Conservation (phyloP, 2,329 filamentous ascomycete species). For the Xylariomycetidae sp. region DNA sequence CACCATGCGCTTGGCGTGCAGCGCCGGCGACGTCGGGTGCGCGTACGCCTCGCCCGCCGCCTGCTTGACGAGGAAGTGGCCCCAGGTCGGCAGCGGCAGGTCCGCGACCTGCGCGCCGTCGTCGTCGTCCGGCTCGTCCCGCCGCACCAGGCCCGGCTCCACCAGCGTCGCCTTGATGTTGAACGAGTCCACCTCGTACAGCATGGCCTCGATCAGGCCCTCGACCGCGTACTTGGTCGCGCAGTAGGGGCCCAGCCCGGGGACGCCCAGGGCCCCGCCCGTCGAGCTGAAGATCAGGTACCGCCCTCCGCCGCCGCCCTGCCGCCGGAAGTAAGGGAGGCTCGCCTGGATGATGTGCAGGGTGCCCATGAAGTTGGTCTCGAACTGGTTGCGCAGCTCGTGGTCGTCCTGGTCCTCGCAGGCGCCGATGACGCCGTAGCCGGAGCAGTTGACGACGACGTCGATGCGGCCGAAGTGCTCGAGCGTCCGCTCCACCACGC, state of each 20-base stretch:
- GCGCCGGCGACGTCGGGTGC: slow-evolving; percentile 71
- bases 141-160: slow-evolving; percentile 80
- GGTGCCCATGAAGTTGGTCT: slow-evolving; percentile 96
- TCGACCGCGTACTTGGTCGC: slow-evolving; percentile 97
- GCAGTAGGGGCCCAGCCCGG: slow-evolving; percentile 88
- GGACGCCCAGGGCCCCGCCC: slow-evolving; percentile 86
- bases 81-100: slow-evolving; percentile 78
- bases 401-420: slow-evolving; percentile 97
- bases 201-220: slow-evolving; percentile 90
- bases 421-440: slow-evolving; percentile 90
- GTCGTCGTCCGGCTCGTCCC: slow-evolving; percentile 67
- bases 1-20: slow-evolving; percentile 85
- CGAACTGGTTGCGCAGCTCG: slow-evolving; percentile 92
- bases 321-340: slow-evolving; percentile 79
- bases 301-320: slow-evolving; percentile 62
- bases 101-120: too few relatives aligned
- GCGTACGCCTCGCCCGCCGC: slow-evolving; percentile 78
- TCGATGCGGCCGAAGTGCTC: slow-evolving; percentile 77
- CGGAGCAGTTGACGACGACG: slow-evolving; percentile 88
- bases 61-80: slow-evolving; percentile 90
- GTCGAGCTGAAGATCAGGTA: slow-evolving; percentile 96
- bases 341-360: slow-evolving; percentile 88
- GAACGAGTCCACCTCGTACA: slow-evolving; percentile 89
- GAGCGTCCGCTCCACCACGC: slow-evolving; percentile 66
- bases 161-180: slow-evolving; percentile 93